phyloP scores from a whole-genome alignment of 2,329 filamentous ascomycete genomes.

The Cercospora beticola region DNA sequence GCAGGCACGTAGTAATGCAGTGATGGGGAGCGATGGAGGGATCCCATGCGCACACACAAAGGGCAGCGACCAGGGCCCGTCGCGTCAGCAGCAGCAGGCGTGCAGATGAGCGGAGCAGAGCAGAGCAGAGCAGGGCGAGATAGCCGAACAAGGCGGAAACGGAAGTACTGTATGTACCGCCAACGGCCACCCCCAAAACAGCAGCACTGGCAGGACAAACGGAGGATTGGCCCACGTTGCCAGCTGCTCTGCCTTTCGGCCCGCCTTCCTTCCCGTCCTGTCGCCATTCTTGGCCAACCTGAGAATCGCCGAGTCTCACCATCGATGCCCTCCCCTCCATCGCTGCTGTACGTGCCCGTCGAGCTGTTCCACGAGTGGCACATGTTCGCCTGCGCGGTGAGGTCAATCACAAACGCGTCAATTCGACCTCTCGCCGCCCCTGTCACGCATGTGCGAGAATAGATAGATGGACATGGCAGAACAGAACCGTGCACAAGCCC shows the following conservation, averaged over 20 bases:
- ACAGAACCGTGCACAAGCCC: background rate
- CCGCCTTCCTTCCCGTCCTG: background rate
- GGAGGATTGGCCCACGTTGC: background rate
- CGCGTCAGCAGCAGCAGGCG: background rate
- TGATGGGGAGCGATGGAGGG: background rate
- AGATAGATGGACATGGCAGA: background rate
- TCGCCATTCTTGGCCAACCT: background rate
- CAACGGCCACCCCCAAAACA: background rate
- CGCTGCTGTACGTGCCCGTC: background rate
- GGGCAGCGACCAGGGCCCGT: background rate
- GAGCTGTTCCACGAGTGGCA: background rate
- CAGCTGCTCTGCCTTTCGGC: background rate
- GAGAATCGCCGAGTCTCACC: background rate
- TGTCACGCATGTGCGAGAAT: background rate
- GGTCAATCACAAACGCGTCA: background rate
- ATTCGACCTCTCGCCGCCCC: background rate
- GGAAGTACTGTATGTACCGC: background rate
- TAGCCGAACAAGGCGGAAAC: background rate
- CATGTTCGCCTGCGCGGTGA: background rate
- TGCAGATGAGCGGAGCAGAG: background rate
- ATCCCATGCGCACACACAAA: background rate
- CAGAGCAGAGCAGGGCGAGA: background rate
- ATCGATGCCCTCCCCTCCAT: background rate
- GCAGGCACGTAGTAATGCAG: slow-evolving; percentile 5
- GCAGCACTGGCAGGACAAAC: background rate